Evolutionary conservation across 2,329 filamentous ascomycete species (phyloP).

Genomic region (Botrytis galanthina): DNA sequence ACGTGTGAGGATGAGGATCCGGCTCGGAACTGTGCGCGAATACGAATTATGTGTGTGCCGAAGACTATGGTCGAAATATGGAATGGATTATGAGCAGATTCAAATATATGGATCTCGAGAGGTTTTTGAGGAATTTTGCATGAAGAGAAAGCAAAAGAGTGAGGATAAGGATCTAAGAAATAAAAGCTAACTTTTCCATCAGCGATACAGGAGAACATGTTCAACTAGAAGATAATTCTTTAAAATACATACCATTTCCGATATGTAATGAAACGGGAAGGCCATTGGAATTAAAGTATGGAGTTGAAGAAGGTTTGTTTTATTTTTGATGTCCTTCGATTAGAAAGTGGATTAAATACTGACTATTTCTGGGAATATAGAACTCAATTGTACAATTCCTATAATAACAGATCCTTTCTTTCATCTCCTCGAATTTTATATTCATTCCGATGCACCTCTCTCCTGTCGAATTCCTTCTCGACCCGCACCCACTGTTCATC

Average conservation of each 20-base stretch:
- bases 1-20: not conserved
- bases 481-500: slow-evolving; percentile 54
- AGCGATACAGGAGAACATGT: slow-evolving; percentile 91
- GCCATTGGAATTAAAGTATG: slow-evolving; percentile 83
- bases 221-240: slow-evolving; percentile 73
- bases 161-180: not conserved
- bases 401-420: slow-evolving; percentile 77
- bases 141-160: not conserved
- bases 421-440: slow-evolving; percentile 93
- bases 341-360: not conserved
- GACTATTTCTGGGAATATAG: slow-evolving; percentile 41
- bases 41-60: not conserved
- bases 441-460: slow-evolving; percentile 92
- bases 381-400: slow-evolving; percentile 80
- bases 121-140: not conserved
- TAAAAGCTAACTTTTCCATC: not conserved
- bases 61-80: not conserved
- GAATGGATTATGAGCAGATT: not conserved
- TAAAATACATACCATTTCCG: slow-evolving; percentile 90
- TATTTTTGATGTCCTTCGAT: not conserved
- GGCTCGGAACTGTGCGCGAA: not conserved
- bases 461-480: slow-evolving; percentile 84
- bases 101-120: not conserved
- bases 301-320: slow-evolving; percentile 55
- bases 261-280: slow-evolving; percentile 82